Conservation (phyloP, 441 rosid genomes). For the Sinapis alba region DNA sequence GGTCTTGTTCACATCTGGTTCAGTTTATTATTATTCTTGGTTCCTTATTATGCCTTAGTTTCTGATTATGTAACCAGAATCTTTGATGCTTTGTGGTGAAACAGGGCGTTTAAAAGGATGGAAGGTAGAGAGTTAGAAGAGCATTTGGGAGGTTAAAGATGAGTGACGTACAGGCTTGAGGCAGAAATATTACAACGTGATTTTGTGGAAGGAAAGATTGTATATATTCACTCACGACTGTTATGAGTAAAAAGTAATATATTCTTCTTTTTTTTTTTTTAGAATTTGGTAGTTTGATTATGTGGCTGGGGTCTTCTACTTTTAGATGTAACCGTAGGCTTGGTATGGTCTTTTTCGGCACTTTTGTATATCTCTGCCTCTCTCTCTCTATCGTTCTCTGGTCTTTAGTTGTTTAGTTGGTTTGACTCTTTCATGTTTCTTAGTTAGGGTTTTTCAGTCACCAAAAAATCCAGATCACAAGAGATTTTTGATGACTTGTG, state of each 20-base stretch:
- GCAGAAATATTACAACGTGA: constrained; percentile 22
- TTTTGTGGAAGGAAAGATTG: constrained; percentile 20
- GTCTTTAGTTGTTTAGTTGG: constrained; percentile 20
- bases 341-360: constrained; percentile 13
- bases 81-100: constrained; percentile 12
- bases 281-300: constrained; percentile 25
- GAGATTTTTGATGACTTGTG: constrained; percentile 28
- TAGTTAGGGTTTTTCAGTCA: constrained; percentile 37
- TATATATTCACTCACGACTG: constrained; percentile 33
- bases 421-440: constrained; percentile 8
- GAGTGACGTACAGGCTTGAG: constrained; percentile 35
- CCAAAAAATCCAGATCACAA: constrained; percentile 16
- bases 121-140: constrained; percentile 33
- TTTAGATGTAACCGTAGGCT: constrained; percentile 38
- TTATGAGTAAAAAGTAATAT: constrained; percentile 16
- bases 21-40: background rate
- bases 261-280: constrained; percentile 15
- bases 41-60: background rate
- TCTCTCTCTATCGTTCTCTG: background rate
- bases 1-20: constrained; percentile 6
- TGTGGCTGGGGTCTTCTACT: constrained; percentile 8
- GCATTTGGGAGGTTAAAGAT: constrained; percentile 31
- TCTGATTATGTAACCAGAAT: background rate
- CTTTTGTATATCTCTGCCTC: constrained; percentile 35
- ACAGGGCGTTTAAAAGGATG: constrained; percentile 24